Conservation (phyloP, 495 filamentous ascomycete genomes). For the Penicillium longicatenatum region DNA sequence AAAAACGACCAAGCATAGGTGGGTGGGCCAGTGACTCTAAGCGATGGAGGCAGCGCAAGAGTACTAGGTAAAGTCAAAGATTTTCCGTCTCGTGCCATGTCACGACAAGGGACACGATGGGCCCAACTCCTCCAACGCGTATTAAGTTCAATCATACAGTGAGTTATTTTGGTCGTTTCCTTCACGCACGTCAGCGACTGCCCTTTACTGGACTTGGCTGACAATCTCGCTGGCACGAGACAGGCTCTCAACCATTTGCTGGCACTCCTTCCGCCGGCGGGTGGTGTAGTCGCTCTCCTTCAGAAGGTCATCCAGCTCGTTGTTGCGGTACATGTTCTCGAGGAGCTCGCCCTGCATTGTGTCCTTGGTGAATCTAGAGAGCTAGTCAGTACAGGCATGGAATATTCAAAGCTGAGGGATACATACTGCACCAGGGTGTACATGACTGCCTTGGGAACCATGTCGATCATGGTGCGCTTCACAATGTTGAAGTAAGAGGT, state of each 20-base stretch:
- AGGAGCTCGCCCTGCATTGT: conserved; percentile 98
- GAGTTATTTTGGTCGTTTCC: neutral
- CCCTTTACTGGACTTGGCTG: conserved; percentile 81
- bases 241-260: conserved; percentile 97
- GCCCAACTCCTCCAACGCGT: conserved; percentile 26
- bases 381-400: neutral
- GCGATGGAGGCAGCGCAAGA: neutral
- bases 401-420: neutral
- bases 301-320: conserved; percentile 88
- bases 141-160: conserved; percentile 26
- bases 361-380: conserved; percentile 81
- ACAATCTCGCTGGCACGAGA: conserved; percentile 92
- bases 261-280: conserved; percentile 94
- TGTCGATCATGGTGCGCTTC: conserved; percentile 97
- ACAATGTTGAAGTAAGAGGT: conserved; percentile 98
- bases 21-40: neutral
- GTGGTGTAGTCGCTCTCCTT: conserved; percentile 98
- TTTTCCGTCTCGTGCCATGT: conserved; percentile 20
- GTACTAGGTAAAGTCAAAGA: conserved; percentile 20
- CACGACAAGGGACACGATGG: conserved; percentile 10
- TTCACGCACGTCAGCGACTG: neutral
- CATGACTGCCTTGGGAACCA: conserved; percentile 99
- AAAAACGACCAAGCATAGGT: conserved; percentile 6
- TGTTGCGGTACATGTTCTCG: conserved; percentile 94
- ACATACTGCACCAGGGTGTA: conserved; percentile 90